phyloP scores from a whole-genome alignment of 805 yeast genomes.

The Sungouiozyma ichnusensis region DNA sequence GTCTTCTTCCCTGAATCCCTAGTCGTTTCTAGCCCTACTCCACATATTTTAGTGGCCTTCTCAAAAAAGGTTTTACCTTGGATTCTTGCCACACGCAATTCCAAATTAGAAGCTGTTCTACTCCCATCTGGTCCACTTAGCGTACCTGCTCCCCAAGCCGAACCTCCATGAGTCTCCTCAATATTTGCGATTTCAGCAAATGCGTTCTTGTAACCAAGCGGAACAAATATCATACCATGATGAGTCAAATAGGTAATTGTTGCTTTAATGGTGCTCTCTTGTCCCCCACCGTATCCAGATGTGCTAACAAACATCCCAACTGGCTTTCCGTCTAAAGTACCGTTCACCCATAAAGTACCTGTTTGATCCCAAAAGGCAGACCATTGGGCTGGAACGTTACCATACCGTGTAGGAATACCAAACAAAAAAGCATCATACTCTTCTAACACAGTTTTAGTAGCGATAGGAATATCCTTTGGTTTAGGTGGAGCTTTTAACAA shows the following conservation, averaged over 20 bases:
- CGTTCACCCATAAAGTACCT: conserved; percentile 66
- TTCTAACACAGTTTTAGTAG: conserved; percentile 43
- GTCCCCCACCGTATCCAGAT: conserved; percentile 70
- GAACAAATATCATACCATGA: conserved; percentile 69
- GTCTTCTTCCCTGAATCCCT: neutral
- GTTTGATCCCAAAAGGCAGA: conserved; percentile 67
- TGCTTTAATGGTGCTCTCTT: conserved; percentile 57
- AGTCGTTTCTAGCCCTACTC: neutral
- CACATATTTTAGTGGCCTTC: conserved; percentile 29
- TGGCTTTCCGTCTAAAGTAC: conserved; percentile 60
- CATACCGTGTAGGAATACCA: conserved; percentile 75
- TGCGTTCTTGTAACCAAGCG: conserved; percentile 58
- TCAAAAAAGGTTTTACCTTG: conserved; percentile 63
- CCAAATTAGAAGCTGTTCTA: conserved; percentile 54
- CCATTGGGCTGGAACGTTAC: conserved; percentile 69
- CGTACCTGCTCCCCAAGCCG: conserved; percentile 84
- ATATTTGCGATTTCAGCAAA: conserved; percentile 47
- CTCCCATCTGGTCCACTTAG: conserved; percentile 69
- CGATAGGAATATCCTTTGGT: conserved; percentile 43
- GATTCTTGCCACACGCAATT: conserved; percentile 47
- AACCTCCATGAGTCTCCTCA: conserved; percentile 67
- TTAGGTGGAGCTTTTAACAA: conserved; percentile 58
- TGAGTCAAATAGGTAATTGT: conserved; percentile 52
- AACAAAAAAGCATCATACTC: conserved; percentile 65
- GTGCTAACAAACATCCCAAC: conserved; percentile 66